These are phyloP conservation scores for Lonicera japonica DNA, from an alignment of 129 eudicot genomes.

Conservation along the genomic window DNA sequence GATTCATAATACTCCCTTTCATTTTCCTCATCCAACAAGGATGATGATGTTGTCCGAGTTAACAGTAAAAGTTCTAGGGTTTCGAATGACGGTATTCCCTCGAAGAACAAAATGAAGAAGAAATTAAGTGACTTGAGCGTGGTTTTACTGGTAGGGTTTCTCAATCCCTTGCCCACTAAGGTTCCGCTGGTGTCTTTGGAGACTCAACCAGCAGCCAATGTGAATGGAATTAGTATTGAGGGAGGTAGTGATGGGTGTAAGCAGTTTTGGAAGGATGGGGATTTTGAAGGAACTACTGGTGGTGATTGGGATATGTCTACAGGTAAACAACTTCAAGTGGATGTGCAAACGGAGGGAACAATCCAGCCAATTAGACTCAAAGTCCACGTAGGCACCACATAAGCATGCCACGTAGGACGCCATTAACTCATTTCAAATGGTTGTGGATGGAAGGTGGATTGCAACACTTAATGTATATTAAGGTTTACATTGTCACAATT, in stretches of 20 bases:
- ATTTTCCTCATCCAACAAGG: conserved; percentile 16
- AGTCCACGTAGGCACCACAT: no score
- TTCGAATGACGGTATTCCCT: conserved; percentile 14
- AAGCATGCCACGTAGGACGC: no score
- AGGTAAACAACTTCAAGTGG: not conserved
- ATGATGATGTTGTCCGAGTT: no score
- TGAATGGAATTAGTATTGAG: not conserved
- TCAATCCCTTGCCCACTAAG: not conserved
- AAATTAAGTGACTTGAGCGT: not conserved
- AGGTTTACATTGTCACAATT: no score
- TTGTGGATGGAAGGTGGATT: no score
- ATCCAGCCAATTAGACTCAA: no score
- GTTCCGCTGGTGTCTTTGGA: not conserved
- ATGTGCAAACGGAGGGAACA: no score
- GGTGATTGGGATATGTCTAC: no score
- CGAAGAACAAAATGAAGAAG: conserved; percentile 1
- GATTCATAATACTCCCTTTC: conserved; percentile 28
- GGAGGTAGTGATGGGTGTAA: not conserved
- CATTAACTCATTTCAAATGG: no score
- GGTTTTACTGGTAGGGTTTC: conserved; percentile 3
- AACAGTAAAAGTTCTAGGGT: conserved; percentile 23
- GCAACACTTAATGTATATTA: no score
- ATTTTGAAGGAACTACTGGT: not conserved
- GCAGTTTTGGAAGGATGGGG: conserved; percentile 10
- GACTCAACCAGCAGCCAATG: no score